Evolutionary conservation across 2,329 filamentous ascomycete genomes (phyloP).

Genomic region (Alternaria solani): DNA sequence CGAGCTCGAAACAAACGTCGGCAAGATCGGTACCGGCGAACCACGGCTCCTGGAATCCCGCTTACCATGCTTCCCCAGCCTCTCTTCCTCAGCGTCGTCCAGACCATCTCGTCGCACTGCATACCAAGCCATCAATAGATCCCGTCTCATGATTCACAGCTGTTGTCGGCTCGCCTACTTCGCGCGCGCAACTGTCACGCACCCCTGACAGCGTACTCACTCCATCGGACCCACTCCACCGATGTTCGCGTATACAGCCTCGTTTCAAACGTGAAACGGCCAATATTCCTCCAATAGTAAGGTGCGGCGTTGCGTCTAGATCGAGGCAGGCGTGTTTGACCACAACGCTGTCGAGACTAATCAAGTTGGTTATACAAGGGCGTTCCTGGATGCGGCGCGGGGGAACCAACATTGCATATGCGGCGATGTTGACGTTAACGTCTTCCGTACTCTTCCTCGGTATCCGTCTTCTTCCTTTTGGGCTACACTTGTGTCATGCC

Average conservation of each 20-base stretch:
- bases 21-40: slow-evolving; percentile 1
- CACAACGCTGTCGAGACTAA: slow-evolving; percentile 11
- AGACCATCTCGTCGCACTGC: background rate
- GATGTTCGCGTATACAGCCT: slow-evolving; percentile 12
- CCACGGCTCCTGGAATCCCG: background rate
- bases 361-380: slow-evolving; percentile 2
- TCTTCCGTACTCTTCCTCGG: background rate
- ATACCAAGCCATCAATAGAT: background rate
- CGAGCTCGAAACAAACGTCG: background rate
- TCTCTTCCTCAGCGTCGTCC: background rate
- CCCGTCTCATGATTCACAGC: background rate
- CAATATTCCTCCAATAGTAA: slow-evolving; percentile 31
- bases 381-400: background rate
- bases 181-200: slow-evolving; percentile 20
- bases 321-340: slow-evolving; percentile 22
- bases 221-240: slow-evolving; percentile 3
- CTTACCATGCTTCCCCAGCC: background rate
- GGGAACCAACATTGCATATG: background rate
- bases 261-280: slow-evolving; percentile 34
- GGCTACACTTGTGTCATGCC: background rate
- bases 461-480: slow-evolving; percentile 7
- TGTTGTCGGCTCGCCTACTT: slow-evolving; percentile 3
- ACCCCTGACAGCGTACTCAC: slow-evolving; percentile 1
- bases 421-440: background rate
- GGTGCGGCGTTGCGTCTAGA: slow-evolving; percentile 13